These are phyloP conservation scores for Colletotrichum sp. DNA, from an alignment of 2,329 filamentous ascomycete species.

Conservation along the genomic window DNA sequence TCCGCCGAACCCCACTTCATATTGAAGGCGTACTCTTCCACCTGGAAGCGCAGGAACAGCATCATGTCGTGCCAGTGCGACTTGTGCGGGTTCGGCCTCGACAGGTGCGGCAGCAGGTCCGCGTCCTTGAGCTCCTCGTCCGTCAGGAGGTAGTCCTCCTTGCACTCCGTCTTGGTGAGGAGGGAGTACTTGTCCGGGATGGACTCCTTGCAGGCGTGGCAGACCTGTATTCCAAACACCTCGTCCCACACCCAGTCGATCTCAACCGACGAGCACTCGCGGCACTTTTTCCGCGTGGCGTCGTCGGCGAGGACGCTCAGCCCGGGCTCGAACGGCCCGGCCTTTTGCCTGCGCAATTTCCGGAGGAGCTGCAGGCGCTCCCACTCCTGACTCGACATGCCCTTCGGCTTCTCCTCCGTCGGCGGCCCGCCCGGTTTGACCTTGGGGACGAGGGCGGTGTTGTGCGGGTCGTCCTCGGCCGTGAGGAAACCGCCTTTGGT, in stretches of 20 bases:
- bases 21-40: constrained; percentile 90
- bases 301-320: constrained; percentile 75
- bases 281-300: constrained; percentile 74
- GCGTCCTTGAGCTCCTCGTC: constrained; percentile 88
- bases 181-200: constrained; percentile 91
- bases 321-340: constrained; percentile 87
- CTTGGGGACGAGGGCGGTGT: constrained; percentile 68
- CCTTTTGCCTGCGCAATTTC: constrained; percentile 73
- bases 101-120: constrained; percentile 85
- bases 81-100: constrained; percentile 93
- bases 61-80: constrained; percentile 99
- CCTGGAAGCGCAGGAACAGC: constrained; percentile 90
- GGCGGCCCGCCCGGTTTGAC: constrained; percentile 39
- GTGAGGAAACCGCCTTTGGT: constrained; percentile 95
- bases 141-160: constrained; percentile 93
- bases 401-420: constrained; percentile 73
- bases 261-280: constrained; percentile 82
- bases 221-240: constrained; percentile 77
- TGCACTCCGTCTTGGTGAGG: constrained; percentile 94
- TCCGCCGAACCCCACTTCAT: constrained; percentile 92
- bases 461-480: constrained; percentile 89
- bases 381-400: constrained; percentile 93
- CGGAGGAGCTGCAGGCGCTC: constrained; percentile 80
- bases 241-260: constrained; percentile 97
- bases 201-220: constrained; percentile 86